Percentiles rank a stretch among this genome's conserved stretches.
Evolutionary conservation across 805 yeast species (phyloP).

Genomic region (Yarrowia sp.): DNA sequence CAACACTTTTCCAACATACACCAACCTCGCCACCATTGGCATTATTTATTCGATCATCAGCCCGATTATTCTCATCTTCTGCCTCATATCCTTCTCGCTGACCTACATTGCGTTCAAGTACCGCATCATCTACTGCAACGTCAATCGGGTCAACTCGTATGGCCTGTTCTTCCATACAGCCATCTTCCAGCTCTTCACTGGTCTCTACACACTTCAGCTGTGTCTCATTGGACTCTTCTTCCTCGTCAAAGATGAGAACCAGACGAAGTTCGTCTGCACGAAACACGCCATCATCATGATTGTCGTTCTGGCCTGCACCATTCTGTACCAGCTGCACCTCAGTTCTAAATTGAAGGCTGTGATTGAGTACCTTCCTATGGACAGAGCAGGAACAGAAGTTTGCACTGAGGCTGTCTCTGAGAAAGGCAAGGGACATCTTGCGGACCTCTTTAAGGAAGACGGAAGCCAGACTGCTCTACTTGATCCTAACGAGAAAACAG

Average conservation of each 20-base stretch:
- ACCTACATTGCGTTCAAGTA: constrained; percentile 68
- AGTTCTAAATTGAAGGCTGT: constrained; percentile 34
- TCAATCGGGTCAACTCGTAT: constrained; percentile 52
- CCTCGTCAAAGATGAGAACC: constrained; percentile 52
- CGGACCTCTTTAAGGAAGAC: background rate
- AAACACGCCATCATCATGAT: constrained; percentile 55
- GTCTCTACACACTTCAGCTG: constrained; percentile 76
- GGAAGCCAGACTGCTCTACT: background rate
- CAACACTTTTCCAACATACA: constrained; percentile 67
- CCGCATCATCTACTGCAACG: constrained; percentile 54
- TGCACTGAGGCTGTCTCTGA: background rate
- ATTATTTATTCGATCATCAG: constrained; percentile 75
- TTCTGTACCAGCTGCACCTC: constrained; percentile 56
- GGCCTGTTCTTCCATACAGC: constrained; percentile 65
- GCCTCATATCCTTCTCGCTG: constrained; percentile 55
- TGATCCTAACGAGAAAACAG: background rate
- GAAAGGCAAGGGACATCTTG: background rate
- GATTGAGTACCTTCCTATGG: constrained; percentile 3
- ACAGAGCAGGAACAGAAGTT: background rate
- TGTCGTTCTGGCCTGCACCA: constrained; percentile 50
- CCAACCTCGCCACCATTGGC: constrained; percentile 76
- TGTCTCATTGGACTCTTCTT: constrained; percentile 76
- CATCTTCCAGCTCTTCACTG: constrained; percentile 71
- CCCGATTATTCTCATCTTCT: constrained; percentile 68
- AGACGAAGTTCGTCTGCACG: constrained; percentile 44